phyloP scores from a whole-genome alignment of 2,329 filamentous ascomycete genomes.

The Didymella sp. region DNA sequence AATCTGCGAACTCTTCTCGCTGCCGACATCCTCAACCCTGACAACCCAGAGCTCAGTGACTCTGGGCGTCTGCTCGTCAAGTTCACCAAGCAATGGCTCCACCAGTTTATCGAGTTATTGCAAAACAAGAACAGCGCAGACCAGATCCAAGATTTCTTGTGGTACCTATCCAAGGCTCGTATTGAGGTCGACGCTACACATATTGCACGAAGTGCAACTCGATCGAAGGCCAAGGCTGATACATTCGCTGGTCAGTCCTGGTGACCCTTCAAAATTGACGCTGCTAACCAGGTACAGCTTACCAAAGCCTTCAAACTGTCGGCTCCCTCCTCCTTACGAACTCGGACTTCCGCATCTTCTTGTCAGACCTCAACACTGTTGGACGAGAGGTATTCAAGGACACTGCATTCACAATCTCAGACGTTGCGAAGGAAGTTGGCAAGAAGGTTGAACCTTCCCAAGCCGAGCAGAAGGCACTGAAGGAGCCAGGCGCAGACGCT shows the following conservation, averaged over 20 bases:
- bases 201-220: conserved; percentile 65
- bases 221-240: conserved; percentile 72
- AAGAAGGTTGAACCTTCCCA: conserved; percentile 74
- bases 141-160: conserved; percentile 90
- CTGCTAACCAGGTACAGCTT: conserved; percentile 60
- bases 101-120: conserved; percentile 81
- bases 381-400: conserved; percentile 86
- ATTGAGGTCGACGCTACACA: conserved; percentile 72
- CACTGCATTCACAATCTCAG: conserved; percentile 79
- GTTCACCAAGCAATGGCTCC: conserved; percentile 75
- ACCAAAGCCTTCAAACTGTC: conserved; percentile 82
- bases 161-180: conserved; percentile 79
- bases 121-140: conserved; percentile 82
- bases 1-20: conserved; percentile 81
- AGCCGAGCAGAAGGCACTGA: conserved; percentile 63
- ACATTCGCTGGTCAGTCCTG: conserved; percentile 67
- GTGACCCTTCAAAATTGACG: neutral
- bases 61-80: conserved; percentile 77
- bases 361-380: conserved; percentile 79
- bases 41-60: conserved; percentile 75
- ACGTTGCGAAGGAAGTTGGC: conserved; percentile 75
- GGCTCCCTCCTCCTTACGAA: conserved; percentile 87
- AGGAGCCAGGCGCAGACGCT: conserved; percentile 59
- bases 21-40: conserved; percentile 78
- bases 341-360: conserved; percentile 84